Percentiles rank a stretch among this genome's conserved stretches.
phyloP scores from a whole-genome alignment of 208 protist species.

The Leptomonas seymouri region DNA sequence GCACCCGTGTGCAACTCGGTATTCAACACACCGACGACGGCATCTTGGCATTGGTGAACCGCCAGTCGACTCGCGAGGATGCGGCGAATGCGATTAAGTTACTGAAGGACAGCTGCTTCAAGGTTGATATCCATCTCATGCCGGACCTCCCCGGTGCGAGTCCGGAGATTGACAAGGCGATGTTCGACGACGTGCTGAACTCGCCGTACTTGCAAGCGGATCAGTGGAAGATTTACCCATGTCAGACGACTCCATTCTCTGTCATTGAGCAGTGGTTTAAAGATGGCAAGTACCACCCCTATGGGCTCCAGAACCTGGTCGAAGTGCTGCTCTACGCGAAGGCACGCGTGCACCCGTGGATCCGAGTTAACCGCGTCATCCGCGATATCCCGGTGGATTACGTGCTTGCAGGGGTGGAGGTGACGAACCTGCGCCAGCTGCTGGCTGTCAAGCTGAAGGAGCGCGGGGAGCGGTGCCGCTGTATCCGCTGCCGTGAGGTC shows the following conservation, averaged over 20 bases:
- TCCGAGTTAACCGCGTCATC: constrained; percentile 98
- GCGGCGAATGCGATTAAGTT: constrained; percentile 95
- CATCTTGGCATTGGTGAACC: constrained; percentile 92
- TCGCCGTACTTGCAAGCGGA: constrained; percentile 97
- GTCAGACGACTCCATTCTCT: constrained; percentile 99
- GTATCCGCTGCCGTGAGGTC: constrained; percentile 96
- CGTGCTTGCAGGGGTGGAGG: constrained; percentile 96
- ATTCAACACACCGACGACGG: constrained; percentile 98
- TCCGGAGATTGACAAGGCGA: constrained; percentile 93
- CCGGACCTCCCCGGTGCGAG: constrained; percentile 98
- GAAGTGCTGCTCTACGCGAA: constrained; percentile 96
- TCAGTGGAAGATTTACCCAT: constrained; percentile 99
- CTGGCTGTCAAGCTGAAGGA: constrained; percentile 91
- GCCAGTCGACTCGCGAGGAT: constrained; percentile 95
- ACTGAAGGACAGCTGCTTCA: constrained; percentile 98
- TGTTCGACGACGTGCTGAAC: constrained; percentile 96
- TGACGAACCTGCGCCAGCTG: constrained; percentile 97
- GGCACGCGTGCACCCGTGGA: constrained; percentile 97
- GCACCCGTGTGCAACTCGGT: constrained; percentile 99
- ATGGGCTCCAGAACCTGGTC: constrained; percentile 90
- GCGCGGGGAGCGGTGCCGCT: constrained; percentile 90
- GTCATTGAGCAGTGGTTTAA: constrained; percentile 97
- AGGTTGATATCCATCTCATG: constrained; percentile 99
- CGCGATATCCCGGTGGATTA: constrained; percentile 99
- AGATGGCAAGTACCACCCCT: constrained; percentile 94